A percentile compares a stretch with the other conserved stretches of the same genome.
These are phyloP conservation scores for Colletotrichum horii DNA, from an alignment of 2,329 filamentous ascomycete species.

Conservation along the genomic window DNA sequence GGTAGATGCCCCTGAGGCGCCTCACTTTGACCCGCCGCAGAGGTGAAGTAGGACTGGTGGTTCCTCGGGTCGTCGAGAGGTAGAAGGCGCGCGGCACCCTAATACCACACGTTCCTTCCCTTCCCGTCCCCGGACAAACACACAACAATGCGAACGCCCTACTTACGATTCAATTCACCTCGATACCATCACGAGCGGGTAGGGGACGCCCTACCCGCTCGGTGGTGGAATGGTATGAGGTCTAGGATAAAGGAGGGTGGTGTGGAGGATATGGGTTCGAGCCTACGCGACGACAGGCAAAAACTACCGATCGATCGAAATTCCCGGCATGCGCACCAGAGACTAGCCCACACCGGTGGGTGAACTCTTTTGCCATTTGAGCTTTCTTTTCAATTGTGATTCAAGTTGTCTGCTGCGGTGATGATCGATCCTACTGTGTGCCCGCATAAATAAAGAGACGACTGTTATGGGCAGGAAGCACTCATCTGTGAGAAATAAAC, in stretches of 20 bases:
- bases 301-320: neutral
- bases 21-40: neutral
- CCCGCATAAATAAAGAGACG: neutral
- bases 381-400: neutral
- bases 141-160: neutral
- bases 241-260: neutral
- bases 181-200: neutral
- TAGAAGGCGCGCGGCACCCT: neutral
- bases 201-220: neutral
- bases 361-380: neutral
- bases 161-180: neutral
- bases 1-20: too few relatives aligned
- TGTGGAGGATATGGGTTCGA: neutral
- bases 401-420: neutral
- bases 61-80: neutral
- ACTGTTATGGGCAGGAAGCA: fast-evolving
- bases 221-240: neutral
- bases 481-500: neutral
- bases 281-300: neutral
- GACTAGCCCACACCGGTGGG: neutral
- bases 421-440: neutral
- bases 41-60: neutral
- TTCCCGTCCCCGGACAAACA: neutral
- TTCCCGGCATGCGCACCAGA: neutral
- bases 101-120: neutral